These are phyloP conservation scores for Pseudocercospora ulei DNA, from an alignment of 2,329 filamentous ascomycete genomes.

Conservation along the genomic window DNA sequence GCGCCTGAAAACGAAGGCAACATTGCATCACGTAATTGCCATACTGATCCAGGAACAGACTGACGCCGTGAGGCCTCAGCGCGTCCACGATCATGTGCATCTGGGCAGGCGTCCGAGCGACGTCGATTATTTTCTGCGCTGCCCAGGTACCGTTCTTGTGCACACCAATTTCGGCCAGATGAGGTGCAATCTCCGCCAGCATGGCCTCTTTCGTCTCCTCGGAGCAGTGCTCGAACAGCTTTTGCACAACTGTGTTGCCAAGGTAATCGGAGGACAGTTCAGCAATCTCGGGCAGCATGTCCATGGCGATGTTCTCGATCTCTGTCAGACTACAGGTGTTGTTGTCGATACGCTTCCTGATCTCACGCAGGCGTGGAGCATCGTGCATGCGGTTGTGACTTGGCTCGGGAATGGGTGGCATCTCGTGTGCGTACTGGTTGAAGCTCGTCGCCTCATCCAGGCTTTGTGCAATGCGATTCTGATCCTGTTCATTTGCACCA, in stretches of 20 bases:
- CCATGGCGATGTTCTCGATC: slow-evolving; percentile 81
- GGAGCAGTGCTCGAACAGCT: slow-evolving; percentile 92
- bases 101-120: slow-evolving; percentile 74
- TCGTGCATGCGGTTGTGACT: slow-evolving; percentile 83
- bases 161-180: slow-evolving; percentile 89
- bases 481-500: slow-evolving; percentile 72
- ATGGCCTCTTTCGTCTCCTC: slow-evolving; percentile 84
- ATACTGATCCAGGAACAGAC: slow-evolving; percentile 92
- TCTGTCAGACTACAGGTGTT: slow-evolving; percentile 74
- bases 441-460: slow-evolving; percentile 70
- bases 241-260: slow-evolving; percentile 98
- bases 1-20: slow-evolving; percentile 80
- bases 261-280: slow-evolving; percentile 93
- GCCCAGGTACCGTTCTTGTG: slow-evolving; percentile 99
- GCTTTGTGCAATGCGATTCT: slow-evolving; percentile 58
- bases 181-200: slow-evolving; percentile 76
- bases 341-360: slow-evolving; percentile 95
- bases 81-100: slow-evolving; percentile 77
- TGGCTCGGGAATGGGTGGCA: slow-evolving; percentile 79
- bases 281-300: slow-evolving; percentile 93
- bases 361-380: slow-evolving; percentile 86
- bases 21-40: slow-evolving; percentile 98
- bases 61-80: slow-evolving; percentile 74
- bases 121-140: slow-evolving; percentile 97
- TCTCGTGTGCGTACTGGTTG: slow-evolving; percentile 65